Evolutionary conservation across 495 filamentous ascomycete species (phyloP), one percentile per base, ranked within the genome.

Genomic region (Clohesyomyces aquaticus): DNA sequence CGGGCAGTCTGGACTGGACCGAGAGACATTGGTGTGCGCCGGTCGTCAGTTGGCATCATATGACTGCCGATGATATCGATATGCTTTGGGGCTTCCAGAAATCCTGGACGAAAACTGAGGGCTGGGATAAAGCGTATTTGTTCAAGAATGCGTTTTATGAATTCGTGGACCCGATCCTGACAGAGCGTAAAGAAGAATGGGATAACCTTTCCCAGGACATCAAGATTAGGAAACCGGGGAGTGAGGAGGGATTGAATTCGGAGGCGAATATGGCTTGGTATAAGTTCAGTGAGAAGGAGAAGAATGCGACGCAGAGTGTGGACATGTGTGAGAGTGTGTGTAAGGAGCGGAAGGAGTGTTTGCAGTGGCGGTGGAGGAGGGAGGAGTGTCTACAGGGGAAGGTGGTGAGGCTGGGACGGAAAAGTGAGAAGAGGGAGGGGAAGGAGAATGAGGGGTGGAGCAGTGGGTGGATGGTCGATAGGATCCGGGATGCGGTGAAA

Each of bases 31-130:
- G 86, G 85, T 88, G 85, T 70, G 77, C 82, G 28, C 82, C 83
- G 10, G 71, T 83, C 43, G 76, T 85, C 0, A 83, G 81, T 2
- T 84, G 86, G 81, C 85, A 88, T 69, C 82, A 86, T 68, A 76
- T 88, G 66, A 3, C 38, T 1, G 11, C 21, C 1, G 19, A 12
- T 32, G 54, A 57, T 59, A 75, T 85, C 43, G 80, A 76, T 55
- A 68, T 67, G 14, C 74, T 87, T 53, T 87, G 79, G 79, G 70
- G 80, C 38, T 85, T 81, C 32, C 58, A 76, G 18, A 38, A 21
- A 26, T 61, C 61, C 3, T 76, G 73, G 73, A 61, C 69, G 16
- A 52, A 53, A 2, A 55, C 52, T 35, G 19, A 68, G 43, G 72
- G 74, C 57, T 75, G 70, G 72, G 42, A 68, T 1, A 55, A 38